Percentiles rank a stretch among this genome's conserved stretches.
Conservation (phyloP, 2,329 filamentous ascomycete genomes). For the Trichoderma simmonsii region DNA sequence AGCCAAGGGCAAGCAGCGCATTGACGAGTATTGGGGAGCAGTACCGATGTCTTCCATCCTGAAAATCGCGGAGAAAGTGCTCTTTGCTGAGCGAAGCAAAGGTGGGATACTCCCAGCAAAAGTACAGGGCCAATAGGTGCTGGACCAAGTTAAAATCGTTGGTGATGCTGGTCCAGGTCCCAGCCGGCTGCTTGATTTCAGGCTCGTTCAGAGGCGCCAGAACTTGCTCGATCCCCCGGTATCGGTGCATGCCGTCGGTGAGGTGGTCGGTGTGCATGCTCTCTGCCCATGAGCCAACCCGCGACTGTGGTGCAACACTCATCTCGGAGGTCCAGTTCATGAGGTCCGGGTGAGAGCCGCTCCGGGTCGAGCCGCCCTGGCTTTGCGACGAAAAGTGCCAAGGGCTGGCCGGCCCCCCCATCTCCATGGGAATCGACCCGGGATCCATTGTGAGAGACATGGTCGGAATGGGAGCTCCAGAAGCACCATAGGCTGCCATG, state of each 20-base stretch:
- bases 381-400: slow-evolving; percentile 49
- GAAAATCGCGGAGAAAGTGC: slow-evolving; percentile 65
- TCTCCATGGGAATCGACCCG: slow-evolving; percentile 30
- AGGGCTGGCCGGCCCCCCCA: slow-evolving; percentile 40
- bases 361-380: slow-evolving; percentile 45
- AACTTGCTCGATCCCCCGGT: slow-evolving; percentile 46
- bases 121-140: slow-evolving; percentile 64
- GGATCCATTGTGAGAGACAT: slow-evolving; percentile 32
- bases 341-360: slow-evolving; percentile 45
- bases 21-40: slow-evolving; percentile 67
- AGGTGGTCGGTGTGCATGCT: slow-evolving; percentile 35
- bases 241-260: slow-evolving; percentile 33
- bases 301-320: slow-evolving; percentile 40
- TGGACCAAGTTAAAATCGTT: slow-evolving; percentile 56
- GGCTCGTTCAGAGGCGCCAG: slow-evolving; percentile 45
- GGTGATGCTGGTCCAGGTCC: slow-evolving; percentile 61
- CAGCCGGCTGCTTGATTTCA: slow-evolving; percentile 41
- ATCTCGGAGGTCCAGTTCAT: slow-evolving; percentile 46
- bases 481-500: slow-evolving; percentile 29
- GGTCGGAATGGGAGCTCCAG: slow-evolving; percentile 25
- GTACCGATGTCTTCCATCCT: slow-evolving; percentile 57
- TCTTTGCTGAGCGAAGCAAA: slow-evolving; percentile 71
- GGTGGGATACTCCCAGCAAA: slow-evolving; percentile 74
- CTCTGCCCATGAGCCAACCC: slow-evolving; percentile 51
- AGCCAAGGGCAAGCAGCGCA: slow-evolving; percentile 62